A percentile compares a stretch with the other conserved stretches of the same genome.
Evolutionary conservation across 1,284 basidiomycete species (phyloP).

Genomic region (Cystobasidium sp.): DNA sequence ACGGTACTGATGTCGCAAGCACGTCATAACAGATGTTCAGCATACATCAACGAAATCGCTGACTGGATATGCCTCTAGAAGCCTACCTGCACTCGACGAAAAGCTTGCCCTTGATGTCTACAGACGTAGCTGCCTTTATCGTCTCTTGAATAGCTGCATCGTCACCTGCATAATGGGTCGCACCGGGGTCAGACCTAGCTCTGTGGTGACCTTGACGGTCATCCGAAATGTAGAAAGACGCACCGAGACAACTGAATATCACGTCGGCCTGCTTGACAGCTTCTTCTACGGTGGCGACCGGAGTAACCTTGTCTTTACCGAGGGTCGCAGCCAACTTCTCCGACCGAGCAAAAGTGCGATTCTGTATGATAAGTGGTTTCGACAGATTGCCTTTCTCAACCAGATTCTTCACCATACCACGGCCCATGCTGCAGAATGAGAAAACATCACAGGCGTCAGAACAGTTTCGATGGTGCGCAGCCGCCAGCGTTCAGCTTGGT

Average conservation of each 20-base stretch:
- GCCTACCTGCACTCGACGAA: conserved; percentile 44
- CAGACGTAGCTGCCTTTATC: conserved; percentile 20
- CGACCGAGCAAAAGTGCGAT: conserved; percentile 34
- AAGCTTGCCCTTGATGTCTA: conserved; percentile 40
- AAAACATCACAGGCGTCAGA: neutral
- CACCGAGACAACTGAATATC: conserved; percentile 43
- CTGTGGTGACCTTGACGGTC: neutral
- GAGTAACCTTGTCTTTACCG: conserved; percentile 21
- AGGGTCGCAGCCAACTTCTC: conserved; percentile 28
- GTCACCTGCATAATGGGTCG: conserved; percentile 23
- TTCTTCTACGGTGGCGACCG: conserved; percentile 30
- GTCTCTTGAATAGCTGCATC: conserved; percentile 41
- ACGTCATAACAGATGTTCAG: neutral
- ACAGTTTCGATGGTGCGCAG: neutral
- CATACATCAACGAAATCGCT: no score
- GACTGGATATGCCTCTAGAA: neutral
- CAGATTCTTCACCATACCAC: conserved; percentile 44
- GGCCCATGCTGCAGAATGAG: conserved; percentile 31
- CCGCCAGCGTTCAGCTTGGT: neutral
- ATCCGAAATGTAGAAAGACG: neutral
- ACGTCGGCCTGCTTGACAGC: conserved; percentile 32
- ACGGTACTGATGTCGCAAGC: conserved; percentile 17
- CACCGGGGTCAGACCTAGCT: neutral
- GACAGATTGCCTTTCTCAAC: conserved; percentile 36
- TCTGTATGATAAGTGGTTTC: conserved; percentile 35